Evolutionary conservation across 2,329 filamentous ascomycete species (phyloP).

Genomic region (Penicillium hesseltinei): DNA sequence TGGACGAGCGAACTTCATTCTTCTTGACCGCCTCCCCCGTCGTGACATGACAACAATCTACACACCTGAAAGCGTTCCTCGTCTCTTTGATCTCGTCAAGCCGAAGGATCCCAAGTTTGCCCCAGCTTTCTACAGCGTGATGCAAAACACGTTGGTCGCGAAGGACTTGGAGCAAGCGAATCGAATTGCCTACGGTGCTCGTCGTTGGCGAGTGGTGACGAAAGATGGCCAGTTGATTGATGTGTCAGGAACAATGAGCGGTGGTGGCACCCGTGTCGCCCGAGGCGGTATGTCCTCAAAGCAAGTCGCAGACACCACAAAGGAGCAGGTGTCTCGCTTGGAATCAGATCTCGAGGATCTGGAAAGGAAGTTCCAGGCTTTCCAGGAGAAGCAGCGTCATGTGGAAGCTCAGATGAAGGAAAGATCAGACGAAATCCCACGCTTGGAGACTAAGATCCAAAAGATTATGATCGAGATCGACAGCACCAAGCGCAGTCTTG

Average conservation of each 20-base stretch:
- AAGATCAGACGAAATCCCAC: conserved; percentile 74
- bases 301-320: conserved; percentile 78
- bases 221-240: conserved; percentile 94
- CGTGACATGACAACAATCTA: conserved; percentile 76
- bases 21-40: conserved; percentile 78
- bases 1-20: conserved; percentile 94
- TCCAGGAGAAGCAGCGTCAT: conserved; percentile 79
- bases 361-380: conserved; percentile 77
- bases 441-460: conserved; percentile 84
- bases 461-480: conserved; percentile 87
- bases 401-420: conserved; percentile 71
- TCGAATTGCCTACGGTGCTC: conserved; percentile 90
- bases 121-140: conserved; percentile 90
- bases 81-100: conserved; percentile 88
- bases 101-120: conserved; percentile 83
- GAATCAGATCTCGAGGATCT: conserved; percentile 82
- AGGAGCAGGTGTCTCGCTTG: conserved; percentile 83
- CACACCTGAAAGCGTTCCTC: conserved; percentile 87
- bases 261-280: conserved; percentile 86
- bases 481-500: conserved; percentile 78
- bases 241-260: conserved; percentile 97
- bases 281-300: conserved; percentile 97
- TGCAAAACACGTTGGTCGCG: conserved; percentile 93
- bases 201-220: conserved; percentile 93
- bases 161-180: conserved; percentile 93